These are phyloP conservation scores for Gomphus bonarii DNA, from an alignment of 1,284 basidiomycete species.

Conservation along the genomic window DNA sequence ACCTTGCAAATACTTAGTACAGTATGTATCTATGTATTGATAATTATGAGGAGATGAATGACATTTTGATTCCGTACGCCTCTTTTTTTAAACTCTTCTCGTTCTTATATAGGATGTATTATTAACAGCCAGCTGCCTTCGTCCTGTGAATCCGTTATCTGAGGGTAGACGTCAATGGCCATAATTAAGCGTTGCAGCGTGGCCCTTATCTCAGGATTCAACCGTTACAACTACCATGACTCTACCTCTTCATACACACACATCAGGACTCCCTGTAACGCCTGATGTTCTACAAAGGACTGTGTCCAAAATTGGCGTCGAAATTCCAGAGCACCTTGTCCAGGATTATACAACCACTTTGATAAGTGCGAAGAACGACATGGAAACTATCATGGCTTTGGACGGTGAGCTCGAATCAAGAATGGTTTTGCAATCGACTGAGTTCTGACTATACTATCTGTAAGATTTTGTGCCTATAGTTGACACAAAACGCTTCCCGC, in stretches of 20 bases:
- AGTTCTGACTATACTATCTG: neutral
- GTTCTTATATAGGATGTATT: neutral
- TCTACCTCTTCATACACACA: neutral
- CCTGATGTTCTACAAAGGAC: conserved; percentile 4
- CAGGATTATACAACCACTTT: conserved; percentile 8
- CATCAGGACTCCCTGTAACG: neutral
- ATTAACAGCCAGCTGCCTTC: neutral
- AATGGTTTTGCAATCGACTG: neutral
- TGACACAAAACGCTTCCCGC: conserved; percentile 3
- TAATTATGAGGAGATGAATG: neutral
- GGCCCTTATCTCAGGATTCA: neutral
- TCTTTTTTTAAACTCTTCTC: neutral
- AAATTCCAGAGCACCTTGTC: conserved; percentile 8
- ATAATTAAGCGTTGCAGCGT: neutral
- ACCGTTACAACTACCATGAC: neutral
- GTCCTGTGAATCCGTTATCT: neutral
- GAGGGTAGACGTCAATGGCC: neutral
- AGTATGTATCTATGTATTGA: neutral
- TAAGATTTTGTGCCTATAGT: conserved; percentile 8
- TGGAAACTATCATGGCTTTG: conserved; percentile 7
- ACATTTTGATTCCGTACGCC: neutral
- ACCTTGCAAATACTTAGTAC: no score
- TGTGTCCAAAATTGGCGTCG: conserved; percentile 1
- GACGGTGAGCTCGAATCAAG: neutral
- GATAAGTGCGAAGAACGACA: neutral